These are phyloP conservation scores for Colletotrichum orchidophilum DNA, from an alignment of 2,329 filamentous ascomycete genomes.

Conservation along the genomic window DNA sequence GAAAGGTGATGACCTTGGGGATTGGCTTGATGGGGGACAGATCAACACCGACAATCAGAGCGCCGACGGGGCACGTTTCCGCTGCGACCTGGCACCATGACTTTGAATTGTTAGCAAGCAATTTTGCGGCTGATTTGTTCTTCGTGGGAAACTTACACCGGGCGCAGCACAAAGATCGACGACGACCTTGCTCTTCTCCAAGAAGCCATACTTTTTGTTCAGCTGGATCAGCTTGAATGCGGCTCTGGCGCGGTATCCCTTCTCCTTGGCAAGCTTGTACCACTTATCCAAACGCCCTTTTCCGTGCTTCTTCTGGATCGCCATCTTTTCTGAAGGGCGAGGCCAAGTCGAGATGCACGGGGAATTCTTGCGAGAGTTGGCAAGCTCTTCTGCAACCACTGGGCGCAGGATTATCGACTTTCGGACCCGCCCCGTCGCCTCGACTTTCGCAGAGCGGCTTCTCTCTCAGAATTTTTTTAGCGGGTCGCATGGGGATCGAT, in stretches of 20 bases:
- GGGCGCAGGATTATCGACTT: conserved; percentile 5
- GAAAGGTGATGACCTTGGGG: conserved; percentile 91
- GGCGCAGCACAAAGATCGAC: conserved; percentile 98
- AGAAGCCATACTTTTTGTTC: conserved; percentile 98
- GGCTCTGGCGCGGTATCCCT: conserved; percentile 93
- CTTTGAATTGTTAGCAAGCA: conserved; percentile 47
- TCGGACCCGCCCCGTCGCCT: conserved; percentile 10
- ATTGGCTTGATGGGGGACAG: conserved; percentile 95
- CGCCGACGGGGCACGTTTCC: conserved; percentile 91
- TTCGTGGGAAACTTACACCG: conserved; percentile 68
- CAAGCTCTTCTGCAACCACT: conserved; percentile 11
- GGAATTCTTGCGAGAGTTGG: background rate
- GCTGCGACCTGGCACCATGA: conserved; percentile 97
- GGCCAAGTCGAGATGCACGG: conserved; percentile 1
- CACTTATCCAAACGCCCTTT: conserved; percentile 99
- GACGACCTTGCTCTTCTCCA: conserved; percentile 95
- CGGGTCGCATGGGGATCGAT: background rate
- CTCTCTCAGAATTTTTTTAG: conserved; percentile 27
- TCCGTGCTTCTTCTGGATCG: conserved; percentile 98
- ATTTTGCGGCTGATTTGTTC: background rate
- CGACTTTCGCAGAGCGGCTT: conserved; percentile 21
- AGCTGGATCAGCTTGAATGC: conserved; percentile 98
- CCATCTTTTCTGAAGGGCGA: conserved; percentile 66
- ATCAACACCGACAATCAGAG: conserved; percentile 94
- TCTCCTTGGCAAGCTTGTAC: conserved; percentile 98